These are phyloP conservation scores for Saccharomyces jurei DNA, from an alignment of 805 yeast genomes.

Conservation along the genomic window DNA sequence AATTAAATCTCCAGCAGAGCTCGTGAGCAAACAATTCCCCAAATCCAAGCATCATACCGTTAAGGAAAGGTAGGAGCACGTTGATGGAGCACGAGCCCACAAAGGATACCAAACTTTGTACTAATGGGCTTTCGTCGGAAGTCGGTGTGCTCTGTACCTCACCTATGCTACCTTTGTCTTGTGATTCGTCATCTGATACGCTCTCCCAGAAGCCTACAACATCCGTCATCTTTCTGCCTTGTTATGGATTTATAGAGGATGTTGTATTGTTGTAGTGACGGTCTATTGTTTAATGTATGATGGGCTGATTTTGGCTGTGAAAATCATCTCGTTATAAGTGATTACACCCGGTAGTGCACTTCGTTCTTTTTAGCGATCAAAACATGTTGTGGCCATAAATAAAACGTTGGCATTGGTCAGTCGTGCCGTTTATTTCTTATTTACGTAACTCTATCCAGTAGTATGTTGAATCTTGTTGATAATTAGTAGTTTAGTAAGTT, in stretches of 20 bases:
- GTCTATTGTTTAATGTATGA: neutral
- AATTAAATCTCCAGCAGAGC: constrained; percentile 69
- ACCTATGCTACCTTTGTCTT: neutral
- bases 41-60: constrained; percentile 92
- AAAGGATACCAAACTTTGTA: constrained; percentile 7
- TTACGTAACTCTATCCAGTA: no score
- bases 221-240: neutral
- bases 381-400: no score
- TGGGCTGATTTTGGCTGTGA: neutral
- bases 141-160: neutral
- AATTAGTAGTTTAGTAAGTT: no score
- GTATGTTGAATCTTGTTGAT: no score
- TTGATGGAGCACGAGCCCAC: constrained; percentile 54
- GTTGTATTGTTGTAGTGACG: neutral
- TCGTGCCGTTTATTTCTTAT: no score
- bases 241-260: neutral
- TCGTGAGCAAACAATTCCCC: constrained; percentile 95
- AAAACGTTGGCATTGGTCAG: no score
- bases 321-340: neutral
- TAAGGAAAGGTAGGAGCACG: constrained; percentile 74
- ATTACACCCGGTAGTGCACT: neutral
- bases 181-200: neutral
- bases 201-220: constrained; percentile 2
- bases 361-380: neutral
- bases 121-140: neutral